Evolutionary conservation across 2,329 filamentous ascomycete species (phyloP).

Genomic region (Juglanconis sp.): DNA sequence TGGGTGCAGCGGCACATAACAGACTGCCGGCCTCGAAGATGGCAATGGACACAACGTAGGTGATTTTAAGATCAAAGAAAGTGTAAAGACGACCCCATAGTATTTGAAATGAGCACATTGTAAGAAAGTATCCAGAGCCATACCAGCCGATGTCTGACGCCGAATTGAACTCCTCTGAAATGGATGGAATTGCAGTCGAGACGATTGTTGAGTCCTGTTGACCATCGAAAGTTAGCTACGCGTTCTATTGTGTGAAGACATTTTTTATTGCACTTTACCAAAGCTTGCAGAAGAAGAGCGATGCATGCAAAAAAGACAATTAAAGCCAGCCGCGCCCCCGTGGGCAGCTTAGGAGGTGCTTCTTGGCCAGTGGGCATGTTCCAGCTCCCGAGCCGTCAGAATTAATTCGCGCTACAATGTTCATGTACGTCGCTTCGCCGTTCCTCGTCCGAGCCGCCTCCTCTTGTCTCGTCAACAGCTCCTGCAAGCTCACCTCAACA

Average conservation of each 20-base stretch:
- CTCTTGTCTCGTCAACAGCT: neutral
- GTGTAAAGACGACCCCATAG: neutral
- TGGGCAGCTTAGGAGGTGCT: too few relatives aligned
- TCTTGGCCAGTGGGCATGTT: too few relatives aligned
- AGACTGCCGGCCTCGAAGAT: neutral
- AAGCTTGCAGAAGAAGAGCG: too few relatives aligned
- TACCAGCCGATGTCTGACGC: conserved; percentile 1
- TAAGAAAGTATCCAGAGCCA: neutral
- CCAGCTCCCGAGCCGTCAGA: neutral
- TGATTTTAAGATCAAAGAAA: neutral
- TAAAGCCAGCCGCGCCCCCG: too few relatives aligned
- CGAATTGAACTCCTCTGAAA: neutral
- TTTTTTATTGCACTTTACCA: too few relatives aligned
- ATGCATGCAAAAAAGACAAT: too few relatives aligned
- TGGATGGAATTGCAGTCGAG: neutral
- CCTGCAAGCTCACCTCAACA: neutral
- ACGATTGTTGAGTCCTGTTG: neutral
- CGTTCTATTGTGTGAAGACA: too few relatives aligned
- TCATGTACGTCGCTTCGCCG: neutral
- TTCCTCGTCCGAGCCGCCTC: neutral
- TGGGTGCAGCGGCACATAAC: neutral
- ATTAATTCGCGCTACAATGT: neutral
- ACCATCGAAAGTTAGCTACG: too few relatives aligned
- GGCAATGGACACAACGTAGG: neutral
- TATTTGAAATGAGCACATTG: neutral